Evolutionary conservation across 495 filamentous ascomycete species (phyloP), one percentile per base, ranked within the genome.

Genomic region (Lineolata rhizophorae): DNA sequence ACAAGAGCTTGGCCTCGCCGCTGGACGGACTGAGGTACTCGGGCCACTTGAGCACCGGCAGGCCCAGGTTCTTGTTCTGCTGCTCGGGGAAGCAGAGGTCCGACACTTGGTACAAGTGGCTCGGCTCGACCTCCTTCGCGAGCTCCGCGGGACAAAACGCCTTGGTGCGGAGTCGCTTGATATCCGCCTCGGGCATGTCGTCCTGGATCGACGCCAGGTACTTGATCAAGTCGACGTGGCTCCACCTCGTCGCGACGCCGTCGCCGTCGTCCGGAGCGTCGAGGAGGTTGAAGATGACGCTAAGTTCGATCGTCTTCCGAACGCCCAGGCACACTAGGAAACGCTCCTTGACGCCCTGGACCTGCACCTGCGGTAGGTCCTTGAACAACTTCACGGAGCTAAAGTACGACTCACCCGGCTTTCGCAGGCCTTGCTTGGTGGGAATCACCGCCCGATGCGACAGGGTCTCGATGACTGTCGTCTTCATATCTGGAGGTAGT

Each of bases 341-440:
- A 46, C 87, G 93, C 19, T 95, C 87, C 45, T 92, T 94, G 2
- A 92, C 64, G 10, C 69, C 62, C 18, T 70, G 62, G 21, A 83
- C 65, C 6, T 27, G 62, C 6, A 93, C 65, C 9, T 72, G 70
- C 2, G 90, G 84, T 6, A 99, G 60, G 44, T 99, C 90, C 35
- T 90, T 75, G 46, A 99, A 99, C 5, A 95, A 57, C 42, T 79
- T 85, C 14, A 95, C 90, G 10, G 66, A 72, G n/a, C 72, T 65
- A 46, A 99, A 93, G 50, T 93, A 99, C 0, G 90, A 70, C 40
- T 95, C 83, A 9, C 54, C 53, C 14, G 90, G 90, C 44, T 67
- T 75, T 40, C 62, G 77, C 85, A 95, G 85, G 6, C 90, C 90
- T 39, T 72, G 50, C 45, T 74, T 93, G 0, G 90, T 95, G 0